phyloP scores from a whole-genome alignment of 306 rosid species.

The Elaeagnus macrophylla region DNA sequence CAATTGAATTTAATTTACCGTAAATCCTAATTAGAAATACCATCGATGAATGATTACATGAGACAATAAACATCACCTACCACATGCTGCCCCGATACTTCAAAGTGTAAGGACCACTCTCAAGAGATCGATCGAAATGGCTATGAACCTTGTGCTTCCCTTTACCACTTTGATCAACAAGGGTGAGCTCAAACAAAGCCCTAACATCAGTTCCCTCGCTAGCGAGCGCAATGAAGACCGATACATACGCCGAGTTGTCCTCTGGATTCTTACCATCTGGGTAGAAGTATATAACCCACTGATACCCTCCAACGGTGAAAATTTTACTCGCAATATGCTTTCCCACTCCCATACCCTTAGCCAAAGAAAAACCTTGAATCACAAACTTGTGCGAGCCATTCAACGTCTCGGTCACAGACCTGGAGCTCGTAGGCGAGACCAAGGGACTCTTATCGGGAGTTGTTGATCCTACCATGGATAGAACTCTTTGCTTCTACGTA shows the following conservation, averaged over 20 bases:
- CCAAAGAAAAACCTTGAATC: constrained; percentile 74
- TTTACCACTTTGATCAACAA: constrained; percentile 66
- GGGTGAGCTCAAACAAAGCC: constrained; percentile 76
- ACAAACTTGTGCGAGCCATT: constrained; percentile 87
- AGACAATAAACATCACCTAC: constrained; percentile 18
- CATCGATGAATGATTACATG: not conserved
- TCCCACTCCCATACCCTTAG: constrained; percentile 90
- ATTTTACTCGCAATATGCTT: constrained; percentile 89
- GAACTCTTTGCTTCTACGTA: too few relatives aligned
- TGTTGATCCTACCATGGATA: too few relatives aligned
- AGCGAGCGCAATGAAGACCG: constrained; percentile 90
- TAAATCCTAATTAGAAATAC: not conserved
- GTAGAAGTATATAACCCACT: constrained; percentile 94
- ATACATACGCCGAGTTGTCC: constrained; percentile 80
- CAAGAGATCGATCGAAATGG: constrained; percentile 86
- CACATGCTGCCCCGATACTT: constrained; percentile 98
- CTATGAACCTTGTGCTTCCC: constrained; percentile 82
- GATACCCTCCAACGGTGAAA: constrained; percentile 79
- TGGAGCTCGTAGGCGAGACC: constrained; percentile 54
- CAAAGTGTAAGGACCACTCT: constrained; percentile 87
- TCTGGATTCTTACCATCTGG: constrained; percentile 97
- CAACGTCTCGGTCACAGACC: constrained; percentile 75
- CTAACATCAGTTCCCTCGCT: constrained; percentile 90
- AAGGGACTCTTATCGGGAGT: constrained; percentile 10
- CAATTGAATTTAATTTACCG: too few relatives aligned